A percentile compares a stretch with the other conserved stretches of the same genome.
Evolutionary conservation across 192 early-diverging fungal genomes (phyloP).

Genomic region (Cetraspora pellucida): DNA sequence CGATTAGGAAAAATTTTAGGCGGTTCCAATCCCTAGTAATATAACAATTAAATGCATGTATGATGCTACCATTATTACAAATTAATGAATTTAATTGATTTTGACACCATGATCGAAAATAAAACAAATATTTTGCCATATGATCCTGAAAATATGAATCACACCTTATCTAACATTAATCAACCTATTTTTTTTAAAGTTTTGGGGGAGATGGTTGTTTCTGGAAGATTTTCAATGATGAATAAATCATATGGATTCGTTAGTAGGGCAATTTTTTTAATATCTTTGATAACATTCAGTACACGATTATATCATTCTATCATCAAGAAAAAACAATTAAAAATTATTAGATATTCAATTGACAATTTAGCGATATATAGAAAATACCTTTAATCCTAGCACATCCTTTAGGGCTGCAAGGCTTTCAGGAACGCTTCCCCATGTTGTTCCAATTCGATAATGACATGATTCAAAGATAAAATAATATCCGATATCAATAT

Average conservation of each 20-base stretch:
- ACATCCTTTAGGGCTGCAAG: neutral
- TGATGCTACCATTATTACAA: too few species aligned
- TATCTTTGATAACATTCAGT: neutral
- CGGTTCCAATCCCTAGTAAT: too few species aligned
- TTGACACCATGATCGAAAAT: too few species aligned
- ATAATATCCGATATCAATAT: constrained; percentile 14
- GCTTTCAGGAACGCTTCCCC: constrained; percentile 9
- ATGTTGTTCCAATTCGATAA: constrained; percentile 24
- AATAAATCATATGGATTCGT: constrained; percentile 15
- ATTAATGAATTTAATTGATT: too few species aligned
- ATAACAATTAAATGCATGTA: too few species aligned
- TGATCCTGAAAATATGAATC: too few species aligned
- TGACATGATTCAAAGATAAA: constrained; percentile 5
- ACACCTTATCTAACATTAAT: too few species aligned
- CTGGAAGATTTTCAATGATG: constrained; percentile 12
- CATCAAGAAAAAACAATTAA: neutral
- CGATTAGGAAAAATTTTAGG: too few species aligned
- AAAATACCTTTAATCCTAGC: constrained; percentile 8
- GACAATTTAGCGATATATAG: neutral
- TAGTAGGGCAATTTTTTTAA: constrained; percentile 5
- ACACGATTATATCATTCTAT: neutral
- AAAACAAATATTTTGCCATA: too few species aligned
- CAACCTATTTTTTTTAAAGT: too few species aligned
- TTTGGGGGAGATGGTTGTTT: constrained; percentile 9
- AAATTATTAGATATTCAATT: neutral